A percentile compares a stretch with the other conserved stretches of the same genome.
Evolutionary conservation across 2,329 filamentous ascomycete genomes (phyloP).

Genomic region (Seiridium cupressi): DNA sequence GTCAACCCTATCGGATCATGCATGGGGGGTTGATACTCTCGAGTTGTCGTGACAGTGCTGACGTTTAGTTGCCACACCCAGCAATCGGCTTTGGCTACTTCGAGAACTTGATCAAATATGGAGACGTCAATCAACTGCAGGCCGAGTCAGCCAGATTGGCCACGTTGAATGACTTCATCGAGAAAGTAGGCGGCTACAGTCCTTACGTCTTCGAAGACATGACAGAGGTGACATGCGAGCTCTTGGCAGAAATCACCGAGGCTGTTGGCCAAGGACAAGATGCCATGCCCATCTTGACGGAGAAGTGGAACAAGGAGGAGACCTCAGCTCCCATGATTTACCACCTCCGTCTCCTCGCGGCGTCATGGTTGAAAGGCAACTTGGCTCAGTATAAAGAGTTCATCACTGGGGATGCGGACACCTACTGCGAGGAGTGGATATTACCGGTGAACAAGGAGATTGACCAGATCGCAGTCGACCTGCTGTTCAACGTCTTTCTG

Average conservation of each 20-base stretch:
- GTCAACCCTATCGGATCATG: too few relatives aligned
- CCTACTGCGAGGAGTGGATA: slow-evolving; percentile 69
- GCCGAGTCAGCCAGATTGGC: slow-evolving; percentile 71
- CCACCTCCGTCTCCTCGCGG: slow-evolving; percentile 78
- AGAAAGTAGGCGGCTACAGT: slow-evolving; percentile 68
- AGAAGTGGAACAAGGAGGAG: slow-evolving; percentile 71
- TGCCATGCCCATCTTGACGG: slow-evolving; percentile 52
- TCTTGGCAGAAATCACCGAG: slow-evolving; percentile 63
- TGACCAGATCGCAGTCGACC: slow-evolving; percentile 81
- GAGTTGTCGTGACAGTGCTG: too few relatives aligned
- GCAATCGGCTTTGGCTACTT: slow-evolving; percentile 93
- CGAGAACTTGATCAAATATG: slow-evolving; percentile 72
- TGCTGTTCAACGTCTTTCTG: slow-evolving; percentile 76
- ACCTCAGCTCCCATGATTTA: slow-evolving; percentile 78
- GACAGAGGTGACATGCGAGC: slow-evolving; percentile 68
- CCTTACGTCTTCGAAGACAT: slow-evolving; percentile 78
- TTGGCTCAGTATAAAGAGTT: slow-evolving; percentile 67
- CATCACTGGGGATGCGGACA: slow-evolving; percentile 66
- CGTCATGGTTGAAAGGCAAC: slow-evolving; percentile 79
- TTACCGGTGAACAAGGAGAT: slow-evolving; percentile 80
- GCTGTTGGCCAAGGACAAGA: slow-evolving; percentile 60
- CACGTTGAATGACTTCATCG: slow-evolving; percentile 68
- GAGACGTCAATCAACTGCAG: slow-evolving; percentile 62
- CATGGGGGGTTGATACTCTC: too few relatives aligned
- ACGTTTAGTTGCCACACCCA: slow-evolving; percentile 33